Base-by-base conservation (phyloP, 805 yeast genomes). In the Cyberlindnera maclurae region DNA sequence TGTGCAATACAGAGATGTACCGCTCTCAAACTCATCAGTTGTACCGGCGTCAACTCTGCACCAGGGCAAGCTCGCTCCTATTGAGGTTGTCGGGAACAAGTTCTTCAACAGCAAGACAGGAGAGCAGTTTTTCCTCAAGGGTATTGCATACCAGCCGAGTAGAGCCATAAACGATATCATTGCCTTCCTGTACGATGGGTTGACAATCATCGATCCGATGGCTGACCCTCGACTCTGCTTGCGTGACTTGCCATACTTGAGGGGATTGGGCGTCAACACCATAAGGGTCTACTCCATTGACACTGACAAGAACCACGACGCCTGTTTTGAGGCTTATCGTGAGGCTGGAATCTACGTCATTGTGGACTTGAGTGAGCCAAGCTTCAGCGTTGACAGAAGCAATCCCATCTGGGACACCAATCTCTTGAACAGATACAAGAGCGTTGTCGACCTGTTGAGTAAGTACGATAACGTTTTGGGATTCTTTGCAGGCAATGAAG, bases 401-500 rank as follows among this genome's bases (percentile, higher is more conserved):
- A 62, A 68, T 39, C 97, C 98, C 28, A 61, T 65, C 38, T 88
- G 96, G 96, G 76, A 79, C 58, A 63, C 76, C 34, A 75, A 70
- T 22, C 70, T 87, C 39, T 83, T 75, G 64, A 65, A 76, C 42
- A 75, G 97, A 59, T 90, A 90, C 68, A 79, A 82, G 35, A 63
- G 71, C 20, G 96, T 90, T 27, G 77, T 93, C 41, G 97, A 93
- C 62, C 65, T 73, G 50, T 75, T 93, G 67, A 75, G 78, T 42
- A 68, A 73, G 51, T 90, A 89, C 65, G 64, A 80, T 34, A 90
- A 90, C 63, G 75, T 86, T 15, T 70, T 90, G 46, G 98, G 97
- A 3, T 89, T 86, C 73, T 89, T 90, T 64, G 97, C 97, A 22
- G 98, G 97, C 45, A 93, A 93, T 64, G 98, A 90, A 71, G 97